Percentiles rank a stretch among this genome's conserved stretches.
These are phyloP conservation scores for Apostasia ramifera DNA, from an alignment of 106 monocot genomes.

Conservation along the genomic window DNA sequence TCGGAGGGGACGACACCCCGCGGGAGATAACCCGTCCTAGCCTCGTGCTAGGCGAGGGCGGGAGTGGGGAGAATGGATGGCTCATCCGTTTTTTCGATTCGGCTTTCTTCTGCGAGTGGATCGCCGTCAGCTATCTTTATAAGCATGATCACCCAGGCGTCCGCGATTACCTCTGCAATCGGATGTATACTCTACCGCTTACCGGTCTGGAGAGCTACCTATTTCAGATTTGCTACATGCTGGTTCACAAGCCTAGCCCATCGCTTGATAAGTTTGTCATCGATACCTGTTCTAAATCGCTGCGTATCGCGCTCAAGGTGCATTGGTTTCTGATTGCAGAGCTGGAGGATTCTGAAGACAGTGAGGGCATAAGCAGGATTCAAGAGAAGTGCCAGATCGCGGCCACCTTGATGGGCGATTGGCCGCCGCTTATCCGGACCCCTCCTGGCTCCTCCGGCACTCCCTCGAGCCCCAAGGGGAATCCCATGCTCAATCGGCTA, in stretches of 20 bases:
- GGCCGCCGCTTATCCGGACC: conserved; percentile 64
- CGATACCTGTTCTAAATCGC: conserved; percentile 85
- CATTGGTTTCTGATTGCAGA: conserved; percentile 97
- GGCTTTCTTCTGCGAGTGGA: conserved; percentile 99
- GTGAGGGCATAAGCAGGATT: conserved; percentile 64
- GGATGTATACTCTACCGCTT: conserved; percentile 95
- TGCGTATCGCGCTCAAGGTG: conserved; percentile 90
- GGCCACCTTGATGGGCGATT: conserved; percentile 85
- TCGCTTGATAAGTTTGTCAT: conserved; percentile 96
- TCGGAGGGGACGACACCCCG: conserved; percentile 57
- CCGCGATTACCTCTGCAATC: conserved; percentile 95
- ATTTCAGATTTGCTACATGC: conserved; percentile 99
- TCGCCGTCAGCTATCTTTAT: conserved; percentile 99
- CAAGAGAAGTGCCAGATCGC: conserved; percentile 99
- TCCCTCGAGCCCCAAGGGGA: conserved; percentile 35
- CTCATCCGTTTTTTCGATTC: conserved; percentile 97
- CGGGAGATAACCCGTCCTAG: conserved; percentile 61
- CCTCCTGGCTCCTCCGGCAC: conserved; percentile 8
- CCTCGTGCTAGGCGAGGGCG: conserved; percentile 24
- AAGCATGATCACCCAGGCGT: conserved; percentile 94
- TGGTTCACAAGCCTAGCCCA: conserved; percentile 91
- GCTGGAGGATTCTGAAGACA: conserved; percentile 86
- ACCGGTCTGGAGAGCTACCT: conserved; percentile 77
- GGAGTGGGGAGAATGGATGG: conserved; percentile 87
- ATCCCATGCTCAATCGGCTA: conserved; percentile 59